These are phyloP conservation scores for Hymenoscyphus salicellus DNA, from an alignment of 2,329 filamentous ascomycete genomes.

Conservation along the genomic window DNA sequence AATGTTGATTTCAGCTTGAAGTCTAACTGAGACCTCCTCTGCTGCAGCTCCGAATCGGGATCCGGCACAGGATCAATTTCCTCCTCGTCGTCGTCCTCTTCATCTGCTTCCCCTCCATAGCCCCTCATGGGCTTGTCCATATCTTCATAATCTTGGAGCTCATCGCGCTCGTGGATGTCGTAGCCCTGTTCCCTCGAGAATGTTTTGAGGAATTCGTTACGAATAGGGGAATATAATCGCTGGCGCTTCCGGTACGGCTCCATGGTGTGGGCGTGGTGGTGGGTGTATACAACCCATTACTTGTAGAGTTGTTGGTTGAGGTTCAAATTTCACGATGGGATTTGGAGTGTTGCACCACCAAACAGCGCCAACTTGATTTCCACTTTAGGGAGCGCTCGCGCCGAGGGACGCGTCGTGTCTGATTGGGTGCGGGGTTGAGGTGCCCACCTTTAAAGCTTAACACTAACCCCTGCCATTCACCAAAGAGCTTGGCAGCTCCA, in stretches of 20 bases:
- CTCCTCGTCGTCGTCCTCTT: constrained; percentile 17
- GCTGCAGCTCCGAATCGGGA: constrained; percentile 55
- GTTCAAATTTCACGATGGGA: not conserved
- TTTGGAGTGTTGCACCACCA: not conserved
- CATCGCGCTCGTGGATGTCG: constrained; percentile 13
- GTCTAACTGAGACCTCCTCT: constrained; percentile 61
- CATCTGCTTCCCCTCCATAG: constrained; percentile 11
- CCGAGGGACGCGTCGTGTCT: not conserved
- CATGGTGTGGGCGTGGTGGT: constrained; percentile 41
- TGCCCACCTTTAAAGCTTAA: constrained; percentile 11
- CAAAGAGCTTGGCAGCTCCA: not conserved
- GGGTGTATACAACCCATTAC: not conserved
- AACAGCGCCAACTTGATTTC: not conserved
- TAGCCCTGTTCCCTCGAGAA: constrained; percentile 22
- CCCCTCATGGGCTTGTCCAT: constrained; percentile 6
- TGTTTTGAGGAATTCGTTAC: constrained; percentile 20
- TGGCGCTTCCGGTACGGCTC: constrained; percentile 59
- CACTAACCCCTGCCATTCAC: not conserved
- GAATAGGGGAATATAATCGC: constrained; percentile 46
- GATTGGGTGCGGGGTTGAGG: constrained; percentile 8
- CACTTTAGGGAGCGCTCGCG: not conserved
- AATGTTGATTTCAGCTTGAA: constrained; percentile 76
- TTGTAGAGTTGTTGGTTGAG: not conserved
- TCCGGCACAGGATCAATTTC: constrained; percentile 40
- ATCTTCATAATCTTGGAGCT: constrained; percentile 7